Evolutionary conservation across 805 yeast genomes (phyloP), one percentile per base, ranked within the genome.

Genomic region (Schwanniomyces sp.): DNA sequence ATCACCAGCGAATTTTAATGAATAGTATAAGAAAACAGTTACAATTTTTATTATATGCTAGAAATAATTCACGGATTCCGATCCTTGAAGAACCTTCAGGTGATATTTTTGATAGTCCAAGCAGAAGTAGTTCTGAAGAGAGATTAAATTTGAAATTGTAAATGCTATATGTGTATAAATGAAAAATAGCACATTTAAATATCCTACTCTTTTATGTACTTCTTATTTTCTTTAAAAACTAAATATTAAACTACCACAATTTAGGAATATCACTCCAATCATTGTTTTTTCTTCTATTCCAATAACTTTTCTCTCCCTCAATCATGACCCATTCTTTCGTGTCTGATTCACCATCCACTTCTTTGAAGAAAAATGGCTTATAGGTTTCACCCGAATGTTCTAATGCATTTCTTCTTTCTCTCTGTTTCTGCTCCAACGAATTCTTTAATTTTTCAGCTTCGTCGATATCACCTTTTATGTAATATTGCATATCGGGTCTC

Each of bases 401-500:
- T 34, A 76, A 58, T 34, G 70, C 75, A 54, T 78, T 80, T 55
- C 99, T 80, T 59, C 96, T 77, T 7, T 72, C 80, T 58, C 99
- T 79, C 69, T 94, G 99, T 26, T 70, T 72, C 58, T 86, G 88
- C 62, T 94, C 99, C 16, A 91, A 70, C 32, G 75, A 68, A 34
- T 81, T 63, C 62, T 94, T 94, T 52, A 81, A 53, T 1, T 52
- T 56, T 62, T 92, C 97, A 0, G 98, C 97, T 45, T 74, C 66
- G 17, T 82, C 88, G 9, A 85, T 68, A 18, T 82, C 71, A 2
- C 91, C 94, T 14, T 76, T 62, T 60, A 89, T 96, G 56, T 89
- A 90, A 1, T 72, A 66, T 39, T 79, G 71, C 59, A 90, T 81
- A 63, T 94, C 99, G 0, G 97, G 98, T 60, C 99, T 79, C 40